Percentiles rank a stretch among this genome's conserved stretches.
These are phyloP conservation scores for Dictyostelium citrinum DNA, from an alignment of 78 protist genomes.

Conservation along the genomic window DNA sequence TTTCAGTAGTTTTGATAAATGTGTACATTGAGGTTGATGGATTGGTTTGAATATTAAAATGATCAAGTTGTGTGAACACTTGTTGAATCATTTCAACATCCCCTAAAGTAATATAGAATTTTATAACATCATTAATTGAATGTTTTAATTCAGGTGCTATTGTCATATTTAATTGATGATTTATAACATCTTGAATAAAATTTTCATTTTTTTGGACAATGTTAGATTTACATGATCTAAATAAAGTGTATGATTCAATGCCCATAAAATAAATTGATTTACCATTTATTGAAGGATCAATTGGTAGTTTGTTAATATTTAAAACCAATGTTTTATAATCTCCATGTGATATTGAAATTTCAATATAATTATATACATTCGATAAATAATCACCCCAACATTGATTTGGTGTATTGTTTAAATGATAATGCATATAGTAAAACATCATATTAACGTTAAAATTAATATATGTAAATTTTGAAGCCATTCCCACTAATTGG, in stretches of 20 bases:
- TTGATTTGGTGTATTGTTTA: not conserved
- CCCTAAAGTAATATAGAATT: not conserved
- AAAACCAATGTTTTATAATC: not conserved
- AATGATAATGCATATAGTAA: not conserved
- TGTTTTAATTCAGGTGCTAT: not conserved
- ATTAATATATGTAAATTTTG: not conserved
- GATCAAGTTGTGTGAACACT: not conserved
- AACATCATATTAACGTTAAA: not conserved
- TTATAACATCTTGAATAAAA: not conserved
- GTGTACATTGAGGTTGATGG: not conserved
- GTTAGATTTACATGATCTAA: not conserved
- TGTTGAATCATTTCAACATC: not conserved
- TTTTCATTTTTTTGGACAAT: not conserved
- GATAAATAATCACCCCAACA: not conserved
- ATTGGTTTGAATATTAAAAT: not conserved
- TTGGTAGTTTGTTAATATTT: not conserved
- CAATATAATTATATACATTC: not conserved
- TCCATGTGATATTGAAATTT: not conserved
- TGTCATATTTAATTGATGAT: not conserved
- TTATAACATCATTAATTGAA: not conserved
- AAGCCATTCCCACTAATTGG: not conserved
- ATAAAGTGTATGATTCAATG: not conserved
- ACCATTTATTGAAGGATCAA: not conserved
- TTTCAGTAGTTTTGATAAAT: not conserved
- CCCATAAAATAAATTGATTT: not conserved